Evolutionary conservation across 148 eudicot species (phyloP).

Genomic region (Gaultheria prostrata): DNA sequence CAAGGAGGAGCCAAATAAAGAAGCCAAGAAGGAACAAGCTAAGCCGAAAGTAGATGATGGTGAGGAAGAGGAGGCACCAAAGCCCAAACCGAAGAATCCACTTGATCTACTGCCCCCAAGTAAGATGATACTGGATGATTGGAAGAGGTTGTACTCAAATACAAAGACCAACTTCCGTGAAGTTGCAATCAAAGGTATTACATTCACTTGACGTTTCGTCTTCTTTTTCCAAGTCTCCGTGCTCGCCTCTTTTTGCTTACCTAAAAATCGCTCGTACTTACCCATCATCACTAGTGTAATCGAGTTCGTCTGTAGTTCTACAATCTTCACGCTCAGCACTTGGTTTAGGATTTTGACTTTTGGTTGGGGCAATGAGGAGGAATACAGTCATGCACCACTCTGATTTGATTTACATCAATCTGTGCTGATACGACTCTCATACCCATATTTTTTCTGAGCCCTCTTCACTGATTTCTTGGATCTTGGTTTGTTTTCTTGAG

Average conservation of each 20-base stretch:
- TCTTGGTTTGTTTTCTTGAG: background rate
- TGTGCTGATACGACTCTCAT: background rate
- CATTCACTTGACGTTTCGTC: background rate
- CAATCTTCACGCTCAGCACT: background rate
- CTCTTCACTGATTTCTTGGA: background rate
- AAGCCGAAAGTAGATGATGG: background rate
- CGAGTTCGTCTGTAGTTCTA: background rate
- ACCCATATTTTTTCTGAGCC: slow-evolving; percentile 13
- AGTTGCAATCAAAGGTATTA: slow-evolving; percentile 72
- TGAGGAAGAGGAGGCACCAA: slow-evolving; percentile 60
- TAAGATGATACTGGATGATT: slow-evolving; percentile 77
- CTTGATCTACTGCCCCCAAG: slow-evolving; percentile 79
- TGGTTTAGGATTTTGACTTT: background rate
- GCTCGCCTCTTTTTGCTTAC: background rate
- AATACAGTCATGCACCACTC: slow-evolving; percentile 16
- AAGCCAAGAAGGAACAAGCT: background rate
- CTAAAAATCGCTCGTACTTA: background rate
- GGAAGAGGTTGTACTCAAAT: slow-evolving; percentile 88
- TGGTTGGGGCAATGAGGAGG: slow-evolving; percentile 4
- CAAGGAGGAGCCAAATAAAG: background rate
- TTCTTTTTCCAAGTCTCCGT: background rate
- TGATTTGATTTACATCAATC: slow-evolving; percentile 5
- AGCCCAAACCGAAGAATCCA: slow-evolving; percentile 77
- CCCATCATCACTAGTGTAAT: background rate
- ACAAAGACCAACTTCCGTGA: slow-evolving; percentile 85